These are phyloP conservation scores for Nectriaceae sp. DNA, from an alignment of 2,329 filamentous ascomycete genomes.

Conservation along the genomic window DNA sequence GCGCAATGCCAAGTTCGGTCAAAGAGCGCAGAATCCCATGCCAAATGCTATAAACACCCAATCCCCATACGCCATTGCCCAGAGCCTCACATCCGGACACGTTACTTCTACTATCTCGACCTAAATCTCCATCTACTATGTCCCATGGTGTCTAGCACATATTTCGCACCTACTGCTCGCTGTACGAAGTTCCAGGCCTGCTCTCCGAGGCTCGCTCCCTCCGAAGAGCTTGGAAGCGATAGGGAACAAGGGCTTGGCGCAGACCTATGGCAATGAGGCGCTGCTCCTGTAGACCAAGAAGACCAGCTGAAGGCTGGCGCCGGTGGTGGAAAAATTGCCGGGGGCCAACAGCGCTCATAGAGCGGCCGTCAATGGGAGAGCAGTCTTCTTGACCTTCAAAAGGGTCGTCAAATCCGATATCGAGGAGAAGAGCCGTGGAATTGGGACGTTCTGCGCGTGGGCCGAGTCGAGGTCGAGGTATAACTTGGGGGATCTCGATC, in stretches of 20 bases:
- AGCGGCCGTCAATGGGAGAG: conserved; percentile 20
- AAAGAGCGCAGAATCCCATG: too few relatives aligned
- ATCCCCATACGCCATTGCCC: not conserved
- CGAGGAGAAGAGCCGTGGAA: conserved; percentile 27
- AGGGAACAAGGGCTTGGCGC: conserved; percentile 28
- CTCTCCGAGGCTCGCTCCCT: conserved; percentile 23
- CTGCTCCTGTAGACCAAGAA: conserved; percentile 27
- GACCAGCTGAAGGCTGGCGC: conserved; percentile 27
- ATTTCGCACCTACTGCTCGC: conserved; percentile 18
- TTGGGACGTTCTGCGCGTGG: conserved; percentile 27
- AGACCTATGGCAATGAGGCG: conserved; percentile 27
- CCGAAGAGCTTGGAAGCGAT: conserved; percentile 26
- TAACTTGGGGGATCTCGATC: conserved; percentile 12
- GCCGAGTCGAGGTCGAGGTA: conserved; percentile 19
- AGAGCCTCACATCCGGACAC: not conserved
- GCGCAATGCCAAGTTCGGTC: not conserved
- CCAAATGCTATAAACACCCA: not conserved
- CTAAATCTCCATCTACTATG: not conserved
- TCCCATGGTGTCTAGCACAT: not conserved
- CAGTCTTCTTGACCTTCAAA: conserved; percentile 18
- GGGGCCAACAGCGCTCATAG: conserved; percentile 22
- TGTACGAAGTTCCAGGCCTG: conserved; percentile 27
- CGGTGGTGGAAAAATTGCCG: conserved; percentile 14
- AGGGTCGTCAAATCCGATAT: conserved; percentile 16
- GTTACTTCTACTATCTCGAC: not conserved